Percentiles rank a stretch among this genome's conserved stretches.
These are phyloP conservation scores for Cystobasidium tubakii DNA, from an alignment of 768 basidiomycete genomes.

Conservation along the genomic window DNA sequence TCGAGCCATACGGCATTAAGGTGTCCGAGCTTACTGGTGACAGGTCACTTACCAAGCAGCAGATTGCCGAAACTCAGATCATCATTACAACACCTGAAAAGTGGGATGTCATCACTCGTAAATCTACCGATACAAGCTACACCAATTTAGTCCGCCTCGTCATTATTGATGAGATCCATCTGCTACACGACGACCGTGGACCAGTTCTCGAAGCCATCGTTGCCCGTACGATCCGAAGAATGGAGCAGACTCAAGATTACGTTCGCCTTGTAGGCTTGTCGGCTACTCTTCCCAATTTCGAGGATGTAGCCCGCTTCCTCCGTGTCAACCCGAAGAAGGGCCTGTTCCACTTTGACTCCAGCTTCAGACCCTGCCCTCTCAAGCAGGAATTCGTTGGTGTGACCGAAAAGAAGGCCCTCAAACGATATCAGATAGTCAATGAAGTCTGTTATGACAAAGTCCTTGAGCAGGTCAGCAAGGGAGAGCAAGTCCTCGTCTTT, in stretches of 20 bases:
- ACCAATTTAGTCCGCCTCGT: slow-evolving; percentile 92
- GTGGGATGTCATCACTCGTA: slow-evolving; percentile 98
- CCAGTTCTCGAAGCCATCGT: slow-evolving; percentile 89
- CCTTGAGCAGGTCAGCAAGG: slow-evolving; percentile 76
- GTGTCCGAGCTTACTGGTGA: slow-evolving; percentile 96
- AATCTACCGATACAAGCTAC: slow-evolving; percentile 92
- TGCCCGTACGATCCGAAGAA: slow-evolving; percentile 78
- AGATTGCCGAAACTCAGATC: slow-evolving; percentile 93
- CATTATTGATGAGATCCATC: slow-evolving; percentile 96
- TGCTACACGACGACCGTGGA: slow-evolving; percentile 95
- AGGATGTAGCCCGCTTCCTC: slow-evolving; percentile 94
- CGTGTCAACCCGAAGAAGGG: slow-evolving; percentile 87
- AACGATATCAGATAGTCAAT: slow-evolving; percentile 94
- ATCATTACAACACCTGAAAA: slow-evolving; percentile 99
- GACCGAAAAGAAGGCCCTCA: slow-evolving; percentile 99
- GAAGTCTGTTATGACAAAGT: slow-evolving; percentile 99
- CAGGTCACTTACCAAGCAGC: slow-evolving; percentile 94
- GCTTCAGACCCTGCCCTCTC: slow-evolving; percentile 86
- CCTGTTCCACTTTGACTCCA: slow-evolving; percentile 92
- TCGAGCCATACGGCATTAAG: slow-evolving; percentile 65
- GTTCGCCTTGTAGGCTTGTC: slow-evolving; percentile 91
- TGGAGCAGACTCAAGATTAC: slow-evolving; percentile 90
- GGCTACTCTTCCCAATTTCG: slow-evolving; percentile 95
- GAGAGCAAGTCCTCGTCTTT: slow-evolving; percentile 85
- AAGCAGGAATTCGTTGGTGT: slow-evolving; percentile 96